Evolutionary conservation across 305 asterid species (phyloP).

Genomic region (Fraxinus dipetala): DNA sequence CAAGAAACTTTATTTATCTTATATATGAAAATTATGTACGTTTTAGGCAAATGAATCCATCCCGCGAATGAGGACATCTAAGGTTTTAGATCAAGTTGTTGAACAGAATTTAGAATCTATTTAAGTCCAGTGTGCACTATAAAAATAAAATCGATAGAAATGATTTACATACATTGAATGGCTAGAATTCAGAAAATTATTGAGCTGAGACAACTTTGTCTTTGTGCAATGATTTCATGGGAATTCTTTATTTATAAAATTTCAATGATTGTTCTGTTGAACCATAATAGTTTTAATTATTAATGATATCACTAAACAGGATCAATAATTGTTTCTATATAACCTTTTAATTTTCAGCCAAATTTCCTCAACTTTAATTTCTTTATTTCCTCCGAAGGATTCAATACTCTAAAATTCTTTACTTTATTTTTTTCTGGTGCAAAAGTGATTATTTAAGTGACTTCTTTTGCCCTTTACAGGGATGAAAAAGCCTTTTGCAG

Average conservation of each 20-base stretch:
- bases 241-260: not conserved
- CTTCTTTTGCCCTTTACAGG: slow-evolving; percentile 38
- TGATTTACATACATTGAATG: not conserved
- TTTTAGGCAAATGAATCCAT: not conserved
- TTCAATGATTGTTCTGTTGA: not conserved
- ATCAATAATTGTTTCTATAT: not conserved
- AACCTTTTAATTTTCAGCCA: not conserved
- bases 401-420: not conserved
- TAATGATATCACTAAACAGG: not conserved
- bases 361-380: not conserved
- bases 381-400: not conserved
- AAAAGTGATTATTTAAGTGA: not conserved
- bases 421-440: not conserved
- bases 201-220: not conserved
- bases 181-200: not conserved
- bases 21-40: not conserved
- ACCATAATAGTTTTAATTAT: not conserved
- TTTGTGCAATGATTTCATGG: not conserved
- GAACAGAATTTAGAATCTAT: not conserved
- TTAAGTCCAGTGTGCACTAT: not conserved
- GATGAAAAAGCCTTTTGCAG: slow-evolving; percentile 67
- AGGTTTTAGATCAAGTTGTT: not conserved
- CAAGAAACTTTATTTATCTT: too few species aligned
- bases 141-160: not conserved
- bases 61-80: not conserved